Conservation (phyloP, 306 rosid genomes). For the Urtica urens region DNA sequence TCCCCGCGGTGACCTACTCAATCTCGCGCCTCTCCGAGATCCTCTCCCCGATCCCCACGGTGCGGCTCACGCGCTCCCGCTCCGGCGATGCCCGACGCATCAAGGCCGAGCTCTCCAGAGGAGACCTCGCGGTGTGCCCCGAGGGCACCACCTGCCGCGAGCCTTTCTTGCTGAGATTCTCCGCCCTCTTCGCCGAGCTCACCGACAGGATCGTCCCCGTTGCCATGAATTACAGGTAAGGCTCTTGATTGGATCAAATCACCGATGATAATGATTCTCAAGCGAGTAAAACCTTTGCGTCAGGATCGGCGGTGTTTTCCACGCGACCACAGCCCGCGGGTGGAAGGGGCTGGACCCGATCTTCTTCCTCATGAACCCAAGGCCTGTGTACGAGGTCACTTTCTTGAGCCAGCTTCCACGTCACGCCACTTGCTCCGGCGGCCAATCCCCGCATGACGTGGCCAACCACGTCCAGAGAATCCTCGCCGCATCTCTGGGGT, state of each 20-base stretch:
- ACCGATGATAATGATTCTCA: too few relatives aligned
- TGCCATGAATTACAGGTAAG: slow-evolving; percentile 84
- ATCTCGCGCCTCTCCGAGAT: slow-evolving; percentile 70
- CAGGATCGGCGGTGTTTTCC: slow-evolving; percentile 92
- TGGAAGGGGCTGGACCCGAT: slow-evolving; percentile 81
- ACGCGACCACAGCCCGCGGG: slow-evolving; percentile 87
- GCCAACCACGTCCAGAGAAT: slow-evolving; percentile 90
- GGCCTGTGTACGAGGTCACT: slow-evolving; percentile 82
- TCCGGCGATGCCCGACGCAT: slow-evolving; percentile 58
- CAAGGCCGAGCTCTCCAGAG: slow-evolving; percentile 40
- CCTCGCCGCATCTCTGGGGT: slow-evolving; percentile 72
- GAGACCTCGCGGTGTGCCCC: slow-evolving; percentile 80
- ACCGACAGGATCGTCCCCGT: slow-evolving; percentile 92
- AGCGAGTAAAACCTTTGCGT: too few relatives aligned
- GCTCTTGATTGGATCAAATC: too few relatives aligned
- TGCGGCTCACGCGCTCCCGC: slow-evolving; percentile 52
- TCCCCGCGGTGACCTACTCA: slow-evolving; percentile 86
- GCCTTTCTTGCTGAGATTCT: slow-evolving; percentile 77
- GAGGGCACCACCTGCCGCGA: slow-evolving; percentile 97
- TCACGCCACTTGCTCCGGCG: slow-evolving; percentile 80
- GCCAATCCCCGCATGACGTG: slow-evolving; percentile 81
- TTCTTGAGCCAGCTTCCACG: slow-evolving; percentile 75
- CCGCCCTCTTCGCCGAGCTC: slow-evolving; percentile 68
- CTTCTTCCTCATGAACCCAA: slow-evolving; percentile 93
- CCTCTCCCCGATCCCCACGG: slow-evolving; percentile 78